Conservation (phyloP, 176 grass and related monocot species). For the Triticum aestivum region IWGSC_CS_RefSeq_v2.1 NC_057811.1:77007107-77007606, state of each 20-base stretch:
- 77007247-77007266: background rate
- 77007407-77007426: background rate
- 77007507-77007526: no score
- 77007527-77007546: no score
- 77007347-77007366: background rate
- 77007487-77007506: no score
- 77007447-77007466: no score
- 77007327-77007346: background rate
- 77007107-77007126: no score
- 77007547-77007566: background rate
- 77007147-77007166: background rate
- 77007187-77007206: background rate
- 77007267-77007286: background rate
- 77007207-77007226: background rate
- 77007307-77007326: background rate
- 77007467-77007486: no score
- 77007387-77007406: background rate
- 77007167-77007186: background rate
- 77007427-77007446: no score
- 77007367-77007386: background rate
- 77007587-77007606: background rate
- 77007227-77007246: background rate
- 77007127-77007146: no score
- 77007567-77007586: background rate
- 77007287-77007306: background rate